Base-by-base conservation (phyloP, 1,284 basidiomycete species). In the Sporisorium iseilematis-ciliati region DNA sequence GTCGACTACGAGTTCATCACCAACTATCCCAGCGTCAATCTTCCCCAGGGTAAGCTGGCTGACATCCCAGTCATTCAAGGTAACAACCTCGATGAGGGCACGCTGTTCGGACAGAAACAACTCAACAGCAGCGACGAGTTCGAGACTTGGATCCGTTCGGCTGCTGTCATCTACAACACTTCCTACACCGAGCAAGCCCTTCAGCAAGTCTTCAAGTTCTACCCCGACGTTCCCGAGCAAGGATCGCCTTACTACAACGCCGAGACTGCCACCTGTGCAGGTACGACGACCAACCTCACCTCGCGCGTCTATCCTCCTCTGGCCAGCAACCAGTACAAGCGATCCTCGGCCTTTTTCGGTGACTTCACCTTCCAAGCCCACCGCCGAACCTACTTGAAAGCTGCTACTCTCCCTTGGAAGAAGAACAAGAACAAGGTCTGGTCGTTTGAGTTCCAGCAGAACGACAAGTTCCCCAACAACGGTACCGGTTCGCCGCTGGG, bases 61-160 rank as follows among this genome's bases (percentile, higher is more conserved):
- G 61, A 68, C 33, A 68, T 79, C 26, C 75, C 77, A 26, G 43
- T 79, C 38, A 77, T 79, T 33, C 59, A 57, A 18, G 72, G 72
- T 12, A 70, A 77, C 65, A 62, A 55, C 31, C 51, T 75, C 40
- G 67, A 79, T 52, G 75, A 75, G 57, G 78, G 78, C 4, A 53
- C 78, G 0, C 49, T 64, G 4, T 76, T 78, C 23, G 57, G 49
- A 0, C 53, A 56, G 41, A 53, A 61, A 23, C 26, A 52, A 11
- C 70, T 67, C 58, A 65, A 65, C 54, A 66, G 18, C 48, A 52
- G 29, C 41, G 40, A 51, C 33, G 52, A 65, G 0, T 68, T 73
- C 14, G 59, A 72, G 20, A 33, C 41, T 11, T 77, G 65, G 65
- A 46, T 64, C 4, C 53, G 63, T 20, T 35, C 43, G 7, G 61